Percentiles rank a stretch among this genome's conserved stretches.
Evolutionary conservation across 768 basidiomycete genomes (phyloP).

Genomic region (Lactarius vividus): DNA sequence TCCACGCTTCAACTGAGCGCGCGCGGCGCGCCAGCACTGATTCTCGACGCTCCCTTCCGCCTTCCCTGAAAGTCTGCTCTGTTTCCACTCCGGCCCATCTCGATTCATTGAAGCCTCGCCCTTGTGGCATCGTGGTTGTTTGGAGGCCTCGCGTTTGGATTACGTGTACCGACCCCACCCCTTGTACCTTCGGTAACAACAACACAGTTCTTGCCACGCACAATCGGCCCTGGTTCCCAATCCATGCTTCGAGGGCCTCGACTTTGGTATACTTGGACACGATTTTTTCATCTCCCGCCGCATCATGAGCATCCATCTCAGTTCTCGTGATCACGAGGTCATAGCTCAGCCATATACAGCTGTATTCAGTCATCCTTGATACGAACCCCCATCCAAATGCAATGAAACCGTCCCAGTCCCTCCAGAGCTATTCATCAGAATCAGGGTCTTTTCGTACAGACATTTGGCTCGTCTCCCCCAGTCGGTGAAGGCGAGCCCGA

Average conservation of each 20-base stretch:
- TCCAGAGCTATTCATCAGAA: slow-evolving; percentile 13
- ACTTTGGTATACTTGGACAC: slow-evolving; percentile 22
- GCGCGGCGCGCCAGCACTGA: background rate
- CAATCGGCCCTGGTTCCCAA: slow-evolving; percentile 21
- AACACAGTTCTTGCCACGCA: slow-evolving; percentile 17
- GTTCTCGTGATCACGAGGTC: slow-evolving; percentile 18
- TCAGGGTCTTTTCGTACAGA: slow-evolving; percentile 21
- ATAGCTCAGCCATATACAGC: slow-evolving; percentile 14
- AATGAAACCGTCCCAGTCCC: slow-evolving; percentile 23
- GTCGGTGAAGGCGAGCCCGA: background rate
- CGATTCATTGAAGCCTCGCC: slow-evolving; percentile 15
- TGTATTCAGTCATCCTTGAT: slow-evolving; percentile 3
- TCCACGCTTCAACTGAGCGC: slow-evolving; percentile 8
- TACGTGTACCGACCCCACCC: slow-evolving; percentile 23
- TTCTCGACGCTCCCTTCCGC: background rate
- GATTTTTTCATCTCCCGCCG: slow-evolving; percentile 24
- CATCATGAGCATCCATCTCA: slow-evolving; percentile 11
- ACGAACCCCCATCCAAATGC: slow-evolving; percentile 15
- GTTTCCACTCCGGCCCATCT: slow-evolving; percentile 11
- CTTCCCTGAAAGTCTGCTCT: slow-evolving; percentile 3
- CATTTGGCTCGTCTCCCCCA: slow-evolving; percentile 8
- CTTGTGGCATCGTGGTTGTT: slow-evolving; percentile 1
- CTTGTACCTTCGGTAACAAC: slow-evolving; percentile 18
- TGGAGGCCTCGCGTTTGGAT: slow-evolving; percentile 15
- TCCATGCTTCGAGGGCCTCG: slow-evolving; percentile 28